Base-by-base conservation (phyloP, 306 rosid genomes). In the Dryas drummondii region DNA sequence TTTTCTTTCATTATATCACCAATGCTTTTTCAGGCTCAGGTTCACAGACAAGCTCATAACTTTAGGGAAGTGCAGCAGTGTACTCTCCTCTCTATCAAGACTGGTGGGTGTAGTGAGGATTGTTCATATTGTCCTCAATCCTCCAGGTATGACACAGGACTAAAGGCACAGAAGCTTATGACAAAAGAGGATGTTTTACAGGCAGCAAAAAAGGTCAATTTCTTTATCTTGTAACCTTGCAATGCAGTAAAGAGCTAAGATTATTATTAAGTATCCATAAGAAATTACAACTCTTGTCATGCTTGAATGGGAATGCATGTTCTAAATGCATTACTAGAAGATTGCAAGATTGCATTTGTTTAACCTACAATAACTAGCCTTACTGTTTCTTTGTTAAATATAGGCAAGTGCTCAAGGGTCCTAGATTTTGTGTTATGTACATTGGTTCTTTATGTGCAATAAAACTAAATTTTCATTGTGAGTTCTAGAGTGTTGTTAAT, bases 81-180 rank as follows among this genome's bases (percentile, higher is more conserved):
- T 77, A 94, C 98, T 72, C 96, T 94, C 32, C 85, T 94, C 32
- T 94, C 98, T 53, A 89, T 94, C 53, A 94, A 94, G 88, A 94
- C 98, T 4, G 98, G 98, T 41, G 98, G 98, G 32, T 94, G 98
- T 69, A 94, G 98, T 86, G 98, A 94, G 83, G 97, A 94, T 78
- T 94, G 98, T 66, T 91, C 98, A 3, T 94, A 94, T 67, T 94
- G 98, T 54, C 98, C 98, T 68, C 98, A 94, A 51, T 94, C 98
- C 3, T 94, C 98, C 11, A 85, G 92, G 76, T 91, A 94, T 79
- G 80, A 90, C 32, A 91, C 98, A 0, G 98, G 98, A 63, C 72
- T 94, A 44, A 94, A 94, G 78, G 86, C 88, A 52, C 97, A 91
- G 27, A 80, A 83, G 78, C 93, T 94, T 61, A 81, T 90, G 96